Conservation (phyloP, 805 yeast species). For the Candida verbasci region DNA sequence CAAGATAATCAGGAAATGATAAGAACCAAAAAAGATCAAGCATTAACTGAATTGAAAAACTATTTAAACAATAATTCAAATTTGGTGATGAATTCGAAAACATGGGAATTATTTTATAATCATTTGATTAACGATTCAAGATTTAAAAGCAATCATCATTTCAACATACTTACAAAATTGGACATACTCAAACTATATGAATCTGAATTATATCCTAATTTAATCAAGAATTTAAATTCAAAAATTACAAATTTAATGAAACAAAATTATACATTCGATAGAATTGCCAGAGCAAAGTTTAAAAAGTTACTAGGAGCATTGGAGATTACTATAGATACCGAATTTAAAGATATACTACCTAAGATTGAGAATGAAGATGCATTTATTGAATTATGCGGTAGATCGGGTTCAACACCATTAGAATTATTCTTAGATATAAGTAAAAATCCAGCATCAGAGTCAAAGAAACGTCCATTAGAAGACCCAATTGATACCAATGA, state of each 20-base stretch:
- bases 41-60: constrained; percentile 47
- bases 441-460: constrained; percentile 27
- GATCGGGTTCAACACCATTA: constrained; percentile 71
- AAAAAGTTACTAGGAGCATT: constrained; percentile 45
- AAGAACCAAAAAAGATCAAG: constrained; percentile 37
- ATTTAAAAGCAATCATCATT: constrained; percentile 57
- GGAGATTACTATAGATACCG: constrained; percentile 39
- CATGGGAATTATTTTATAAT: constrained; percentile 37
- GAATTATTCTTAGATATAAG: constrained; percentile 76
- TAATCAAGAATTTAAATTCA: constrained; percentile 16
- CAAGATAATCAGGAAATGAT: constrained; percentile 19
- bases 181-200: constrained; percentile 59
- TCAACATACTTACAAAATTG: constrained; percentile 45
- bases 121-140: constrained; percentile 43
- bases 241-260: constrained; percentile 23
- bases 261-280: constrained; percentile 50
- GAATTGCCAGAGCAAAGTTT: constrained; percentile 63
- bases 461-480: background rate
- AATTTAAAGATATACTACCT: constrained; percentile 58
- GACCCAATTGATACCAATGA: background rate
- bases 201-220: constrained; percentile 26
- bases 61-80: constrained; percentile 42
- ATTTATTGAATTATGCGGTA: constrained; percentile 62
- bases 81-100: constrained; percentile 19
- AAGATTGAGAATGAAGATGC: constrained; percentile 49